Evolutionary conservation across 306 rosid species (phyloP).

Genomic region (Vicia villosa): DNA sequence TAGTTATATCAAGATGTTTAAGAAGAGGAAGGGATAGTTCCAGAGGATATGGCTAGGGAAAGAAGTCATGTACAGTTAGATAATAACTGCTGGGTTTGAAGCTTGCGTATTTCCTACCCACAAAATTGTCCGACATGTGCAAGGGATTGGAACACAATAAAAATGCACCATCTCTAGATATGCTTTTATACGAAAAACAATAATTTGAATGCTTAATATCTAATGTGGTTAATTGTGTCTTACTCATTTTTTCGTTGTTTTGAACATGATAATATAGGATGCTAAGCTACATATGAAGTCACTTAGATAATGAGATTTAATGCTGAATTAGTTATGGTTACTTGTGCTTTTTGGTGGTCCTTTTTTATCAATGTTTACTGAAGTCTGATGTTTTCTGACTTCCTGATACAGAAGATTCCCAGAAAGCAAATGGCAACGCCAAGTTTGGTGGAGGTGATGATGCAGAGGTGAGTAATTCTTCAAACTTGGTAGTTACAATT

Average conservation of each 20-base stretch:
- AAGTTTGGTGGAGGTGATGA: constrained; percentile 65
- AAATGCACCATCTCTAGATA: constrained; percentile 5
- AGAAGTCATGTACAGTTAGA: constrained; percentile 10
- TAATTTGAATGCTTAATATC: neutral
- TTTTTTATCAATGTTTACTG: constrained; percentile 17
- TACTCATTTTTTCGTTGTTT: neutral
- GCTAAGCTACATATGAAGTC: neutral
- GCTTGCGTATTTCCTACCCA: constrained; percentile 4
- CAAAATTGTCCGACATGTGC: neutral
- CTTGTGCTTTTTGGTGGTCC: neutral
- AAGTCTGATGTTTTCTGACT: constrained; percentile 11
- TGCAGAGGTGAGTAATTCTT: constrained; percentile 58
- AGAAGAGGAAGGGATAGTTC: constrained; percentile 18
- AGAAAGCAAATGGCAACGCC: constrained; percentile 67
- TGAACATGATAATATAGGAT: neutral
- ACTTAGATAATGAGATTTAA: neutral
- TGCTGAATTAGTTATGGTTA: neutral
- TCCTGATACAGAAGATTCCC: constrained; percentile 67
- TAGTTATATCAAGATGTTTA: neutral
- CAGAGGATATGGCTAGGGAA: constrained; percentile 4
- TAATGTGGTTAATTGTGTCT: constrained; percentile 1
- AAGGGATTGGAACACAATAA: neutral
- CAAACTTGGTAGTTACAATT: constrained; percentile 1
- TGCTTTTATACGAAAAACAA: constrained; percentile 5
- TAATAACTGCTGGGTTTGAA: neutral